Evolutionary conservation across 2,329 filamentous ascomycete genomes (phyloP).

Genomic region (Didymella segeticola): DNA sequence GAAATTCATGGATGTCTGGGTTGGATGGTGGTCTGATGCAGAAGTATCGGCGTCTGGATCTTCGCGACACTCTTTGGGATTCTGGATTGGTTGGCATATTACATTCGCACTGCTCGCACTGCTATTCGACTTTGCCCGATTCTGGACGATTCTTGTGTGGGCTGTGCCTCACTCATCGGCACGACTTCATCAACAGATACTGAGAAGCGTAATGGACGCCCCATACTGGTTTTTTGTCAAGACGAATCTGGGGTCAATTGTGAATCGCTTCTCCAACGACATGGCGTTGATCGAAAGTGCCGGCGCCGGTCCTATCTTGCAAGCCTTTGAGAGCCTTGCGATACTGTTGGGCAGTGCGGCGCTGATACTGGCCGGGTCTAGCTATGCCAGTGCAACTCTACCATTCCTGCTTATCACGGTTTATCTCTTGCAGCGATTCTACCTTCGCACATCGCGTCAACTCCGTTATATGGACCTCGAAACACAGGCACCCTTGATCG

Average conservation of each 20-base stretch:
- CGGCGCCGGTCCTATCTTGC: not conserved
- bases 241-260: not conserved
- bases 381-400: not conserved
- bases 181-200: not conserved
- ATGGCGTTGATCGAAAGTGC: not conserved
- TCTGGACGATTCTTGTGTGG: not conserved
- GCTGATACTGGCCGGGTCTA: not conserved
- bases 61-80: not conserved
- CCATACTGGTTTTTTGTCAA: constrained; percentile 1
- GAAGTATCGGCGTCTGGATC: not conserved
- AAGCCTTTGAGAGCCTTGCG: not conserved
- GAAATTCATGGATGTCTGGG: not conserved
- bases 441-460: not conserved
- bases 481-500: not conserved
- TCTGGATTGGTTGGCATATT: not conserved
- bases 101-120: not conserved
- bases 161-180: not conserved
- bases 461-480: not conserved
- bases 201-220: not conserved
- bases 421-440: not conserved
- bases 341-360: not conserved
- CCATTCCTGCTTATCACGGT: not conserved
- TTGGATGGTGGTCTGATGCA: not conserved
- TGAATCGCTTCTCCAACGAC: not conserved
- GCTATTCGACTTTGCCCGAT: not conserved